Percentiles rank a stretch among this genome's conserved stretches.
Conservation (phyloP, 176 grass and related monocot genomes). For the Oropetium thomaeum region DNA sequence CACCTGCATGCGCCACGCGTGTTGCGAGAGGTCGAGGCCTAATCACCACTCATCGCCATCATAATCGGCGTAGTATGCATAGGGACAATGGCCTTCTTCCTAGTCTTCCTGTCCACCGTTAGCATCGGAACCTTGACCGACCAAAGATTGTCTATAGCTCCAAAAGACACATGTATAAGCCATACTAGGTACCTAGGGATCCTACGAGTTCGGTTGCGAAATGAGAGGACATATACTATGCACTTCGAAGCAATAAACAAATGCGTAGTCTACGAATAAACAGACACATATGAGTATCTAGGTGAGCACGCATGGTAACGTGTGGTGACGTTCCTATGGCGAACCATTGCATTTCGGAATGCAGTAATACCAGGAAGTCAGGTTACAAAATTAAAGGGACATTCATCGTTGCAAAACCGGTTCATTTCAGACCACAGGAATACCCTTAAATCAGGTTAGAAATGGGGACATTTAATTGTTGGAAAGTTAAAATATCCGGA, state of each 20-base stretch:
- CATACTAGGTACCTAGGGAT: slow-evolving; percentile 3
- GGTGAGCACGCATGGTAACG: no score
- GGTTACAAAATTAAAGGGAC: no score
- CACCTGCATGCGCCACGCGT: slow-evolving; percentile 20
- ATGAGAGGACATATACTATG: neutral
- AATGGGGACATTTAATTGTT: no score
- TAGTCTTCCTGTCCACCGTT: neutral
- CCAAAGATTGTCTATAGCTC: neutral
- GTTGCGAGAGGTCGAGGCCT: slow-evolving; percentile 26
- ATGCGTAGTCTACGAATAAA: neutral
- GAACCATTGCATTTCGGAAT: no score
- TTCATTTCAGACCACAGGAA: no score
- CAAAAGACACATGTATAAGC: neutral
- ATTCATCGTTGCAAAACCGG: no score
- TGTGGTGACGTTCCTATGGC: no score
- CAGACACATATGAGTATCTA: neutral
- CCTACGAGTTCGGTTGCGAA: slow-evolving; percentile 6
- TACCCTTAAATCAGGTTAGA: no score
- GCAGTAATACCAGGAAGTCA: no score
- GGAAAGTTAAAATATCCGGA: no score
- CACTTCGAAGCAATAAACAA: neutral
- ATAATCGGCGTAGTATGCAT: neutral
- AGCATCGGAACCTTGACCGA: neutral
- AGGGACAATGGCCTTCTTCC: slow-evolving; percentile 10
- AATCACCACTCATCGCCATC: neutral